Base-by-base conservation (phyloP, 192 early-diverging fungal species). In the Gryganskiella cystojenkinii region DNA sequence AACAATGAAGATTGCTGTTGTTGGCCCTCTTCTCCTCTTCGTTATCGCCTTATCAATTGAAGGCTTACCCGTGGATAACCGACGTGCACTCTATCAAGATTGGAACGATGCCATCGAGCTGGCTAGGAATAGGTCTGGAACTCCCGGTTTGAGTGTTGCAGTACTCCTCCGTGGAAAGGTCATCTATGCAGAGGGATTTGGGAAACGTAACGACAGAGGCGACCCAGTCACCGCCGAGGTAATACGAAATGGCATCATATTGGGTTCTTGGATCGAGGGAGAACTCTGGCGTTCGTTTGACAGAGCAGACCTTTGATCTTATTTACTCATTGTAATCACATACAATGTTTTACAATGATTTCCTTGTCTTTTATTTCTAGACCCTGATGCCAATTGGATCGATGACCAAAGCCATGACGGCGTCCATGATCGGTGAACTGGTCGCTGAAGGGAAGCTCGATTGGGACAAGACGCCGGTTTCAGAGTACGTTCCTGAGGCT, bases 1-100 rank as follows among this genome's bases (percentile, higher is more conserved):
- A 90, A 83, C 24, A 90, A 55, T 4, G 90, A 90, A 1, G 91
- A 92, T 40, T 40, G 37, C 37, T 13, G 13, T 13, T 13, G 37
- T 40, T 40, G 37, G 5, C 37, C 7, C 37, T 40, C 37, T 40
- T 5, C 37, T 9, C 7, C 37, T 40, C 37, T 13, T 40, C 37
- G 37, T 13, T 13, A 9, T 13, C 37, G 13, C 37, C 37, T 40
- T 13, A 5, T 13, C 37, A 9, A 13, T 40, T 13, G 37, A 40
- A 13, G 37, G 37, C 37, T 40, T 40, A 13, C 37, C 37, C 13
- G 37, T 40, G 37, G 37, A 40, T 40, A 40, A 13, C 37, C 37
- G 13, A 13, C 5, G 7, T 40, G 37, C 37, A 5, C 5, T 9
- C 5, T 40, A 40, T 40, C 7, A 40, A 9, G 13, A 40, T 13